phyloP scores from a whole-genome alignment of 2,329 filamentous ascomycete species.

The Penicillium sp. region DNA sequence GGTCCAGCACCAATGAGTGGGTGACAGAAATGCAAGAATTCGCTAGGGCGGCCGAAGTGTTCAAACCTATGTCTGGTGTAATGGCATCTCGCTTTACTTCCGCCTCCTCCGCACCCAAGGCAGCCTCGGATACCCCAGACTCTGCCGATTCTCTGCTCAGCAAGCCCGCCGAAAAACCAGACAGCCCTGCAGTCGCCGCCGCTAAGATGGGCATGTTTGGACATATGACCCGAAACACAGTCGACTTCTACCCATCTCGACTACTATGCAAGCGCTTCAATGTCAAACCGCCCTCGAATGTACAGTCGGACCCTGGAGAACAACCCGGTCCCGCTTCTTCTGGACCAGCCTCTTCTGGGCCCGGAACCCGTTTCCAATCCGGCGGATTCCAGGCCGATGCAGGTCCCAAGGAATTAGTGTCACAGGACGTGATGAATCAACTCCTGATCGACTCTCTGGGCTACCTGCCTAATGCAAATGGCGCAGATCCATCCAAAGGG shows the following conservation, averaged over 20 bases:
- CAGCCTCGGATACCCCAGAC: constrained; percentile 39
- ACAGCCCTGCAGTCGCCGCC: constrained; percentile 81
- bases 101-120: constrained; percentile 40
- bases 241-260: constrained; percentile 76
- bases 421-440: constrained; percentile 56
- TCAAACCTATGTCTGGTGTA: constrained; percentile 85
- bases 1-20: constrained; percentile 70
- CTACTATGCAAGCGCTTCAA: constrained; percentile 95
- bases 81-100: constrained; percentile 95
- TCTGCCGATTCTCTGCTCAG: constrained; percentile 45
- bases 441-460: constrained; percentile 50
- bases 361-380: constrained; percentile 33
- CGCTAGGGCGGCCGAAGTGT: constrained; percentile 71
- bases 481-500: constrained; percentile 19
- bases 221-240: constrained; percentile 71
- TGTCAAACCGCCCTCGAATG: constrained; percentile 73
- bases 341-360: constrained; percentile 21
- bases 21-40: constrained; percentile 79
- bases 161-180: constrained; percentile 56
- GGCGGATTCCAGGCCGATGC: constrained; percentile 33
- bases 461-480: constrained; percentile 25
- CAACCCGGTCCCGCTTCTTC: constrained; percentile 34
- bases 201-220: constrained; percentile 93
- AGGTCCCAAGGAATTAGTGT: constrained; percentile 51
- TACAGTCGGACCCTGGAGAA: constrained; percentile 55